A percentile compares a stretch with the other conserved stretches of the same genome.
Evolutionary conservation across 164 flowering plant genomes (phyloP).

Genomic region (Vitis amurensis): DNA sequence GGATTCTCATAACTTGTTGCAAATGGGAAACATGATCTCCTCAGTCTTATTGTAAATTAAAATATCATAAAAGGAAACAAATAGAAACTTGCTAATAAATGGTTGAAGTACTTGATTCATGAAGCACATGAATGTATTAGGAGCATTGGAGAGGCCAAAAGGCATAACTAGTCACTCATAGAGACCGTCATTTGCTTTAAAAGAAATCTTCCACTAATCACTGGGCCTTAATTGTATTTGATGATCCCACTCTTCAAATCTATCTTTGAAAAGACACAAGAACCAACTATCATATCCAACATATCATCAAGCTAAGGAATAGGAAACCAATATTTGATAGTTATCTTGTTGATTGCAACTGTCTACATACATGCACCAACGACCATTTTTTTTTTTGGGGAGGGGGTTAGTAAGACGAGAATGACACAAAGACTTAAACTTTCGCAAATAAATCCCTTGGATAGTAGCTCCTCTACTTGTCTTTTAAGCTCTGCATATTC

Average conservation of each 20-base stretch:
- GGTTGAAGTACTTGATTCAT: too few species aligned
- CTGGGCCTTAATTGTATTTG: background rate
- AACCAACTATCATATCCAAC: background rate
- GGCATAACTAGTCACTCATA: background rate
- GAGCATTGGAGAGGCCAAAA: too few species aligned
- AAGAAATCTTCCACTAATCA: constrained; percentile 1
- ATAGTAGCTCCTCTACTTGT: background rate
- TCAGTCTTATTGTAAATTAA: background rate
- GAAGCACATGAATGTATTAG: too few species aligned
- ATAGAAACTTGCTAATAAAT: too few species aligned
- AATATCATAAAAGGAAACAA: too few species aligned
- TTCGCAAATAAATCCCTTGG: background rate
- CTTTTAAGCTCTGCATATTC: too few species aligned
- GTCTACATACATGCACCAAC: background rate
- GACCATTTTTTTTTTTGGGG: background rate
- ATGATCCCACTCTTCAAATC: background rate
- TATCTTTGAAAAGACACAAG: background rate
- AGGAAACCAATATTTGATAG: background rate
- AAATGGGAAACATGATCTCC: background rate
- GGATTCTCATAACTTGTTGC: background rate
- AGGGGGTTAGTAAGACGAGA: too few species aligned
- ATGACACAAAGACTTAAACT: background rate
- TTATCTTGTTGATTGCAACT: background rate
- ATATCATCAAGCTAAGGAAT: background rate
- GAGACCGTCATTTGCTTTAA: background rate